Percentiles rank a stretch among this genome's conserved stretches.
These are phyloP conservation scores for Dryadomyces quercivorus DNA, from an alignment of 2,329 filamentous ascomycete species.

Conservation along the genomic window DNA sequence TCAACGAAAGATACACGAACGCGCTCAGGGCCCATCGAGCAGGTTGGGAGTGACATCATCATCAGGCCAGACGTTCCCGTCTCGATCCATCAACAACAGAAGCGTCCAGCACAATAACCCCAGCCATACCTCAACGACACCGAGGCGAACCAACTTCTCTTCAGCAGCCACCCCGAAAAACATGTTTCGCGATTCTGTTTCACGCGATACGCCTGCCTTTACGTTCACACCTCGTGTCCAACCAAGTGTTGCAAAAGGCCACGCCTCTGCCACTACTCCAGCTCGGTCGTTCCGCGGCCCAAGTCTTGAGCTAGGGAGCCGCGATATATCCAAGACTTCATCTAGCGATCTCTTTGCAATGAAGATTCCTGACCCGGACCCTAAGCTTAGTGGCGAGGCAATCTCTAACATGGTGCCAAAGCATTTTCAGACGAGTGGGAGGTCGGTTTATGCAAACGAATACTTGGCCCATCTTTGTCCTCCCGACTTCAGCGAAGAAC, in stretches of 20 bases:
- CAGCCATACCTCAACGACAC: conserved; percentile 3
- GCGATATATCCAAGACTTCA: conserved; percentile 35
- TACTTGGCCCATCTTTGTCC: conserved; percentile 46
- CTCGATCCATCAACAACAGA: not conserved
- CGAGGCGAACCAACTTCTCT: conserved; percentile 17
- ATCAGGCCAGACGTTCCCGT: not conserved
- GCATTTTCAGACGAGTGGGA: conserved; percentile 32
- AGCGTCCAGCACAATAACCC: conserved; percentile 1
- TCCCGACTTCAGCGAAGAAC: conserved; percentile 42
- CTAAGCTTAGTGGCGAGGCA: conserved; percentile 41
- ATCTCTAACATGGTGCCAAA: conserved; percentile 41
- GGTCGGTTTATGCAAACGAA: conserved; percentile 48
- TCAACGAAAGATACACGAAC: conserved; percentile 21
- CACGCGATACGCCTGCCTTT: conserved; percentile 16
- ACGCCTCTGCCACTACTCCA: conserved; percentile 34
- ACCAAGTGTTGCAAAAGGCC: conserved; percentile 31
- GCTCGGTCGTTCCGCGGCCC: conserved; percentile 30
- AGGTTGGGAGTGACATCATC: conserved; percentile 9
- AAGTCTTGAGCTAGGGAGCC: conserved; percentile 33
- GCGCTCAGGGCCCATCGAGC: conserved; percentile 19
- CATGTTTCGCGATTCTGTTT: conserved; percentile 19
- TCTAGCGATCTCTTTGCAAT: conserved; percentile 43
- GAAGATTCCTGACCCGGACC: conserved; percentile 46
- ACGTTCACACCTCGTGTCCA: conserved; percentile 34
- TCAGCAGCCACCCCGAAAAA: conserved; percentile 20